Evolutionary conservation across 108 stramenopile species (phyloP), one percentile per base, ranked within the genome.

Genomic region (Aurantiochytrium sp.): DNA sequence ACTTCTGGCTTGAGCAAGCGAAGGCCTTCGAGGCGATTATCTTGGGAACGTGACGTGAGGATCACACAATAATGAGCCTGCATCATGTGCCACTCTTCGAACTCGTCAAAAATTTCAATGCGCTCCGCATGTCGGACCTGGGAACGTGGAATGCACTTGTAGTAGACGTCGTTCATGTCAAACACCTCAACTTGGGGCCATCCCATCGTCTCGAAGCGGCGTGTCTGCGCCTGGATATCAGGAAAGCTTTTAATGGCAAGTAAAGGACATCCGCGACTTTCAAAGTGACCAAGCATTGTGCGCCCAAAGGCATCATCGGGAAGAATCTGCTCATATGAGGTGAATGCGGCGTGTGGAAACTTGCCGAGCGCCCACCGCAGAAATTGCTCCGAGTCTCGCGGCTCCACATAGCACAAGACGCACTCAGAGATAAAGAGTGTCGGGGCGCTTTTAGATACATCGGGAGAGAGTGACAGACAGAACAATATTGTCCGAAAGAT

Each of bases 401-500:
- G 87, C 87, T 57, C 53, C 6, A 87, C 53, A 55, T 87, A 87
- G 58, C 49, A 57, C 18, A 87, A 21, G 6, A 87, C 87, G 58
- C 87, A 87, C 53, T 87, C 87, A 10, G 87, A 87, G 87, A 87
- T 55, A 47, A 87, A 87, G 58, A 87, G 87, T n/a, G 87, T 87
- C 1, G 87, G 87, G 5, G 87, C 87, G 53, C 72, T 35, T 10
- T 12, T 14, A 35, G 2, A 35, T 35, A 35, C 35, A 35, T 35
- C 2, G 35, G 35, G 35, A 35, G 35, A 35, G 35, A 35, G 35
- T 35, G 35, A 35, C 35, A 35, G 35, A 35, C 2, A 35, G 35
- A 35, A 2, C 35, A 35, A 35, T 1, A 35, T 35, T 35, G 35
- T 35, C 35, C 35, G 2, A 35, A 35, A 35, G 35, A 35, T 35